phyloP scores from a whole-genome alignment of 148 eudicot genomes.

The Amaranthus cruentus region DNA sequence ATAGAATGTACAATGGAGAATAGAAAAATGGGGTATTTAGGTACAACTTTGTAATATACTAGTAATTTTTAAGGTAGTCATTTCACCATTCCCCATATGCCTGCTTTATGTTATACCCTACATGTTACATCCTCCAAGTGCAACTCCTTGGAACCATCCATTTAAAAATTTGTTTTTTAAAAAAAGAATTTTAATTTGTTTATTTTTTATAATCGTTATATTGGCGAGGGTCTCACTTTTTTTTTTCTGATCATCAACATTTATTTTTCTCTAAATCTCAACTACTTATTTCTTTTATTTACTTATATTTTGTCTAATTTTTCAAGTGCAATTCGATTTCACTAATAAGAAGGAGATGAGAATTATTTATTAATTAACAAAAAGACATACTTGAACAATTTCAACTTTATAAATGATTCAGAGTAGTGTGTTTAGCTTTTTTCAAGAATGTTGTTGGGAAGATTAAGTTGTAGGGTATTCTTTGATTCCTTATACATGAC shows the following conservation, averaged over 20 bases:
- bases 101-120: neutral
- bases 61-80: neutral
- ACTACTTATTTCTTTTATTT: too few species aligned
- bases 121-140: conserved; percentile 24
- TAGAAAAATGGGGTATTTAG: conserved; percentile 1
- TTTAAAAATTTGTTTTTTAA: neutral
- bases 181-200: neutral
- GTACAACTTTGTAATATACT: neutral
- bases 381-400: neutral
- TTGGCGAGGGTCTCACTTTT: too few species aligned
- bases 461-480: too few species aligned
- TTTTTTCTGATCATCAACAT: too few species aligned
- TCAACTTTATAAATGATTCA: neutral
- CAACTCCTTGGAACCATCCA: neutral
- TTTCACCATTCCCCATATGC: neutral
- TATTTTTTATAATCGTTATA: neutral
- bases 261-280: too few species aligned
- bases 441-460: too few species aligned
- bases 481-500: too few species aligned
- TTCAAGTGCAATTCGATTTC: too few species aligned
- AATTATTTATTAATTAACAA: neutral
- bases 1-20: conserved; percentile 2
- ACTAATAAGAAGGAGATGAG: neutral
- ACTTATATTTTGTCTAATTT: too few species aligned
- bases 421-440: neutral